These are phyloP conservation scores for Pyricularia grisea DNA, from an alignment of 2,329 filamentous ascomycete genomes.

Conservation along the genomic window DNA sequence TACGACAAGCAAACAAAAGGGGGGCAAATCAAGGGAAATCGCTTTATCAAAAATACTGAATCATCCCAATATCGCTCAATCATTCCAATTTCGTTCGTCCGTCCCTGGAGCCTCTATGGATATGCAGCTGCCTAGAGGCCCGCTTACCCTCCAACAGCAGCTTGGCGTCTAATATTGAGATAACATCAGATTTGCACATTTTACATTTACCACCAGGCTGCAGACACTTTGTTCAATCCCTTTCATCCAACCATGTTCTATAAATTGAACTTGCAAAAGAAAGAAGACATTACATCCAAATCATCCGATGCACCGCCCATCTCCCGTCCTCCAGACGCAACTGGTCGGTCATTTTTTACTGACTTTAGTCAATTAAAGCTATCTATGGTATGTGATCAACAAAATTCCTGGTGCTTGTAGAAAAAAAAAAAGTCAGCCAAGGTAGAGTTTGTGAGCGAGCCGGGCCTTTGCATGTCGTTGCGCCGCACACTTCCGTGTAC, in stretches of 20 bases:
- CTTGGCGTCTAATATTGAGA: neutral
- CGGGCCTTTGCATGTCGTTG: too few species aligned
- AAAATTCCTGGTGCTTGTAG: neutral
- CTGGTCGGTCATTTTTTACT: too few species aligned
- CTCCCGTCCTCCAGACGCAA: neutral
- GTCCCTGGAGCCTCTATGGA: neutral
- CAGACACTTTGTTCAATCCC: neutral
- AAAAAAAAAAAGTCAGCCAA: neutral
- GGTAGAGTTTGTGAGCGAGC: neutral
- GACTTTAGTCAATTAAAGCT: neutral
- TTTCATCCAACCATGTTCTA: neutral
- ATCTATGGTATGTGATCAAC: neutral
- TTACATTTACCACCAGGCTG: neutral
- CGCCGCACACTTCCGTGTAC: neutral
- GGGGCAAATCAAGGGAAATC: neutral
- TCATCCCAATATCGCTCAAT: neutral
- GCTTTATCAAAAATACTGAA: neutral
- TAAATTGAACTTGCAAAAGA: neutral
- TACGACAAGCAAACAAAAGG: neutral
- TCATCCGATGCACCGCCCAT: neutral
- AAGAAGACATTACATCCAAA: neutral
- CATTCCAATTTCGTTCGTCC: neutral
- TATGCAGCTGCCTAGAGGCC: neutral
- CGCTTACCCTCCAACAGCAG: neutral
- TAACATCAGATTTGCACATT: neutral